Evolutionary conservation across 2,329 filamentous ascomycete genomes (phyloP).

Genomic region (Cladophialophora bantiana): DNA sequence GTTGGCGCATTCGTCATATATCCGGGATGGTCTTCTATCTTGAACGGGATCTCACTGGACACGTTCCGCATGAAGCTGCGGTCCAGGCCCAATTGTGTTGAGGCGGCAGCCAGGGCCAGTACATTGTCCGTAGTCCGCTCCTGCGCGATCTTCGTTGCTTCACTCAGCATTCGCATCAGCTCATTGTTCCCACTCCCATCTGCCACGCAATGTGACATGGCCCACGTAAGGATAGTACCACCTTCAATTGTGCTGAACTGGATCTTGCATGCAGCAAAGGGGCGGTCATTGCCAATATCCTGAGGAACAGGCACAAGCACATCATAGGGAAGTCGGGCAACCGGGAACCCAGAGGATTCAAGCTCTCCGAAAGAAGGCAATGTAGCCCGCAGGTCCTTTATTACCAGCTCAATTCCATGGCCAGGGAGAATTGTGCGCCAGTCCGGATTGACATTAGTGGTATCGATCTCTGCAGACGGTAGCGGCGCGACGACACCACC

Average conservation of each 20-base stretch:
- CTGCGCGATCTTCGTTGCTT: constrained; percentile 13
- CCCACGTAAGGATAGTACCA: constrained; percentile 21
- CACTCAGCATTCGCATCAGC: constrained; percentile 14
- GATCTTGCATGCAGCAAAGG: constrained; percentile 19
- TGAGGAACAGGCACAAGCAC: constrained; percentile 20
- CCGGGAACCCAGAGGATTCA: constrained; percentile 3
- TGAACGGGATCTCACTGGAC: constrained; percentile 13
- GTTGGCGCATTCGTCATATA: constrained; percentile 11
- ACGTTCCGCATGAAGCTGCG: constrained; percentile 12
- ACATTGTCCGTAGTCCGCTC: not conserved
- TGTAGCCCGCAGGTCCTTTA: constrained; percentile 8
- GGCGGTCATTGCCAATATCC: constrained; percentile 16
- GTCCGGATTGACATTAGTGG: constrained; percentile 2
- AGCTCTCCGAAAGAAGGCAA: constrained; percentile 21
- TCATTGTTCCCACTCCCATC: constrained; percentile 19
- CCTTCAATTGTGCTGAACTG: constrained; percentile 21
- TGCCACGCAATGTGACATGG: constrained; percentile 21
- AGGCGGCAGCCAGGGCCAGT: not conserved
- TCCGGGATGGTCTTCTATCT: constrained; percentile 19
- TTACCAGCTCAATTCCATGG: constrained; percentile 16
- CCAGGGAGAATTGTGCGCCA: constrained; percentile 20
- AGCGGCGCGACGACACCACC: constrained; percentile 13
- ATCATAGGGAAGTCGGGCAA: constrained; percentile 5
- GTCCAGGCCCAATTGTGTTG: constrained; percentile 4
- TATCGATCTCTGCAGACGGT: constrained; percentile 3